Base-by-base conservation (phyloP, 1,284 basidiomycete genomes). In the Cryptococcus amylolentus region DNA sequence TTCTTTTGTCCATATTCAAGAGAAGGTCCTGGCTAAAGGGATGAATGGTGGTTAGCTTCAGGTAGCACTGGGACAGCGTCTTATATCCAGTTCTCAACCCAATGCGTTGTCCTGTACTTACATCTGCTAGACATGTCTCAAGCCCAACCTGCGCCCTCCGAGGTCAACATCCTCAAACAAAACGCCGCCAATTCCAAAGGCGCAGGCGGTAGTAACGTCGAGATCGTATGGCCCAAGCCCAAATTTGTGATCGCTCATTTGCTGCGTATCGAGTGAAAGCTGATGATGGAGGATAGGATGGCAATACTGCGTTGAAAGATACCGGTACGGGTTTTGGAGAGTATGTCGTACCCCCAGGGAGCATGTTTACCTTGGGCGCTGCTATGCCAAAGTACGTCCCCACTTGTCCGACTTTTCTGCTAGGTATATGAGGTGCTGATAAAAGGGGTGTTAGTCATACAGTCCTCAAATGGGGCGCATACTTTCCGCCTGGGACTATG, bases 121-220 rank as follows among this genome's bases (percentile, higher is more conserved):
- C 23, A 23, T 23, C 3, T 23, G 23, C 23, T 23, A 23, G 23
- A 23, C 31, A 35, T 35, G 58, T 60, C 55, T 23, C 54, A 57
- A 52, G 45, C 40, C n/a, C 55, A 55, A 28, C 50, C 45, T 10
- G 57, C 57, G 58, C 49, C 65, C 7, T 70, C 68, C 7, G 64
- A 72, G 56, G 68, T 70, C 8, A 58, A 56, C 14, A 67, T 70
- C 55, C 62, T 72, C 57, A 63, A 65, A 43, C 68, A 65, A 38
- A 66, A 67, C 49, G 66, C 66, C 2, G 68, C 70, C 3, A 68
- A 68, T 7, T 63, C 68, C 55, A 65, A 62, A 46, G 68, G 68
- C 40, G 58, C 60, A 7, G 64, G 86, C 85, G 71, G 88, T 85
- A 62, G 85, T 79, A 75, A 79, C 83, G 63, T 70, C 46, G 67